Evolutionary conservation across 2,329 filamentous ascomycete species (phyloP), one percentile per base, ranked within the genome.

Genomic region (Aphanocladium album): DNA sequence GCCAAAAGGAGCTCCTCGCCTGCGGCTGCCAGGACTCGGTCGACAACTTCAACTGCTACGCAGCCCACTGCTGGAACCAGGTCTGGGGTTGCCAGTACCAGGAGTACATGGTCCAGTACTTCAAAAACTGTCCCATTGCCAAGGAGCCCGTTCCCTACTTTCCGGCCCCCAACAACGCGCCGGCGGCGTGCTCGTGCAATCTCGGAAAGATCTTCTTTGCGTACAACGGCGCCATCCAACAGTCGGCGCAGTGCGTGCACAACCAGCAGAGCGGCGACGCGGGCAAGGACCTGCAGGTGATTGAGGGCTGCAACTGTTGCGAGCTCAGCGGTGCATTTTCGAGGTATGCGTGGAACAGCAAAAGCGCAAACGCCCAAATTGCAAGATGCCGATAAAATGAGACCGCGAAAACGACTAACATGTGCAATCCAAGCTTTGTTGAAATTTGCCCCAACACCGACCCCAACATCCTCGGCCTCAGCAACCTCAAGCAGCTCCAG

Each of bases 61-160:
- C 72, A 2, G 64, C 71, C 27, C 65, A 66, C 23, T 76, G 73
- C 66, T 76, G 74, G 74, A 76, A 76, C 61, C 68, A 71, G 60
- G 72, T 74, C 52, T 75, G 71, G 64, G 72, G 73, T 43, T 76
- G 73, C 64, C 71, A 74, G 64, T 76, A 75, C 60, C 73, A 76
- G 63, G 65, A 71, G 41, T 74, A 73, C 64, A 67, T 74, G 19
- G 64, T 73, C 30, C 64, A 71, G 57, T 76, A 74, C 61, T 67
- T 75, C 54, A 57, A 64, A 25, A 57, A 69, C 21, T 75, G 73
- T 61, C 67, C 70, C 25, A 67, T 67, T 19, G 61, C 62, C 23
- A 71, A 71, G 43, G 57, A 62, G 27, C 68, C 70, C 14, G 70
- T 76, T 21, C 74, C 74, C n/a, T 76, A 74, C 66, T 76, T 73